Percentiles rank a stretch among this genome's conserved stretches.
Conservation (phyloP, 768 basidiomycete genomes). For the Termitomyces sp. region DNA sequence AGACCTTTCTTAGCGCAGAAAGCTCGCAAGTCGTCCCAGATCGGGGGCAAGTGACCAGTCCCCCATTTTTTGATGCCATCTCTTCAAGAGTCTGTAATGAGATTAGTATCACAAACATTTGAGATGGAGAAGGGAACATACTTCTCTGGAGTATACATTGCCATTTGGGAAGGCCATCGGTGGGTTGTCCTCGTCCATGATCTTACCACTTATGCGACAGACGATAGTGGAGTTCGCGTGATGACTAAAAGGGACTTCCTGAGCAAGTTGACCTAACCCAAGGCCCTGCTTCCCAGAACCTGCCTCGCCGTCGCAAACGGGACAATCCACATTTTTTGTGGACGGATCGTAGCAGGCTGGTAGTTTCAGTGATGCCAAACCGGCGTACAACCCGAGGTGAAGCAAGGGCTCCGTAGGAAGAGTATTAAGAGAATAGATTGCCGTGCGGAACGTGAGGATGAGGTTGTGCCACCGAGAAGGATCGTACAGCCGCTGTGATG, state of each 20-base stretch:
- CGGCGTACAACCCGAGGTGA: slow-evolving; percentile 85
- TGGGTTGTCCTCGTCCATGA: slow-evolving; percentile 93
- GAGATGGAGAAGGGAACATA: slow-evolving; percentile 26
- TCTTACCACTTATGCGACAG: slow-evolving; percentile 83
- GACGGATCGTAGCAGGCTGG: slow-evolving; percentile 69
- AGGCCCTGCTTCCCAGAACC: slow-evolving; percentile 29
- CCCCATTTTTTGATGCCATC: slow-evolving; percentile 78
- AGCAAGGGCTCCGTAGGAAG: slow-evolving; percentile 86
- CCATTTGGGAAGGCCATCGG: slow-evolving; percentile 91
- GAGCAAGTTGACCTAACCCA: slow-evolving; percentile 68
- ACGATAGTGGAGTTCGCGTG: slow-evolving; percentile 96
- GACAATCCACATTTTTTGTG: slow-evolving; percentile 80
- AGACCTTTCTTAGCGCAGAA: slow-evolving; percentile 75
- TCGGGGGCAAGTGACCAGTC: slow-evolving; percentile 79
- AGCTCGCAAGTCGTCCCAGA: slow-evolving; percentile 63
- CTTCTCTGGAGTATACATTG: slow-evolving; percentile 90
- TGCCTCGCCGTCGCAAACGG: slow-evolving; percentile 71
- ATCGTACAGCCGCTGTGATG: slow-evolving; percentile 74
- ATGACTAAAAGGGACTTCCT: slow-evolving; percentile 87
- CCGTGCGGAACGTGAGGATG: slow-evolving; percentile 72
- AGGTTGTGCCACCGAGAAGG: slow-evolving; percentile 70
- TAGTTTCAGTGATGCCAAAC: slow-evolving; percentile 84
- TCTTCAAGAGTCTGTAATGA: slow-evolving; percentile 75
- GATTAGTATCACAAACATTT: slow-evolving; percentile 4
- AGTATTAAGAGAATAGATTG: slow-evolving; percentile 83